Evolutionary conservation across 305 asterid genomes (phyloP), one percentile per base, ranked within the genome.

Genomic region (Solanum chacoense): DNA sequence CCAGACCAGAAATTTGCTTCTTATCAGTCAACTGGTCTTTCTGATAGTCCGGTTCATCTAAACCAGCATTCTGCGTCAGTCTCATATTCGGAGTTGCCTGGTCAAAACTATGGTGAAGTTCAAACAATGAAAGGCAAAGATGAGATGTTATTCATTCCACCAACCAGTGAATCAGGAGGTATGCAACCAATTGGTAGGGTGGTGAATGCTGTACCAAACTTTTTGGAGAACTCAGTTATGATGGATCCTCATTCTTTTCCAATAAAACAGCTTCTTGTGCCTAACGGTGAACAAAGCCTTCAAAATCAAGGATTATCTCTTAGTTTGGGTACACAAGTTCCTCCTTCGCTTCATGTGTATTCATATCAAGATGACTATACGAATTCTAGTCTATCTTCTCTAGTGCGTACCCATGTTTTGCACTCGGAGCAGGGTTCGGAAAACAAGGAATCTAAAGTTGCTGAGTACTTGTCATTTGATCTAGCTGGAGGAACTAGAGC

Each of bases 241-340:
- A 85, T 90, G 59, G 92, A 92, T 89, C 73, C 92, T 12, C 91
- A 88, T 59, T 84, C 90, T n/a, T 89, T 92, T 59, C 31, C 92
- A 13, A 88, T 91, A 13, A 91, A 91, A 86, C 72, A 91, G 31
- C 37, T 92, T 59, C 91, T 87, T 40, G 77, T 89, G 65, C 88
- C 84, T 37, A 80, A 87, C 88, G 87, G 90, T 35, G 94, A 92
- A 71, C 93, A 88, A 88, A 86, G 87, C 75, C 91, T 90, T 77
- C 94, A 90, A 42, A 83, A 89, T 88, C 95, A 96, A 69, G 97
- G 95, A 42, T 89, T 96, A 42, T 96, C 96, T 74, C 98, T 96
- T 81, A 95, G 94, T 90, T 90, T 96, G 90, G 98, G 98, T 11
- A 93, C 93, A 85, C 95, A 91, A 87, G 92, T 91, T 83, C 90